phyloP scores from a whole-genome alignment of 2,329 filamentous ascomycete species.

The Botrytis galanthina region DNA sequence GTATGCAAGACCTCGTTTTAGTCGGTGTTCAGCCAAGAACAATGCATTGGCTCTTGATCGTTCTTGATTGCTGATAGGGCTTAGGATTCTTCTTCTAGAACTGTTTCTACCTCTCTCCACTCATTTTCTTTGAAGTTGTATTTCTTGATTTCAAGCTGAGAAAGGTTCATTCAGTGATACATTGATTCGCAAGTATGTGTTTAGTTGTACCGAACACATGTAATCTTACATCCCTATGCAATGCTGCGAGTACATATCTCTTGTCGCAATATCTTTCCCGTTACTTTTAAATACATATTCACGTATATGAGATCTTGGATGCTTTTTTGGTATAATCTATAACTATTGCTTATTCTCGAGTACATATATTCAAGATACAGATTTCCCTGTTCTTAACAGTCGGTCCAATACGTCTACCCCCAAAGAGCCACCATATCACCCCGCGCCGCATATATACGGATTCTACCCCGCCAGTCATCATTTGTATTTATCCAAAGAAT shows the following conservation, averaged over 20 bases:
- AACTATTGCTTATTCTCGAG: not conserved
- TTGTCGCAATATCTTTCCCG: not conserved
- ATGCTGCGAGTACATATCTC: not conserved
- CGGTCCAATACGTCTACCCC: not conserved
- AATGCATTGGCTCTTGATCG: constrained; percentile 13
- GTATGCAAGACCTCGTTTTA: not conserved
- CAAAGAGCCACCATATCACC: not conserved
- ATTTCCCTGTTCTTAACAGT: not conserved
- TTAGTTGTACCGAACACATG: not conserved
- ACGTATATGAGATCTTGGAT: too few species aligned
- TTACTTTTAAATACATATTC: not conserved
- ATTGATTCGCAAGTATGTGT: not conserved
- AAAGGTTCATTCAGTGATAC: not conserved
- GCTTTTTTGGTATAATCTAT: not conserved
- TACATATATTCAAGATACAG: not conserved
- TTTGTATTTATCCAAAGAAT: not conserved
- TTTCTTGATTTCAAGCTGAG: not conserved
- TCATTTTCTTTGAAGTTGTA: not conserved
- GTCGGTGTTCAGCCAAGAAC: not conserved
- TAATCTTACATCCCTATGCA: not conserved
- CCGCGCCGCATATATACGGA: not conserved
- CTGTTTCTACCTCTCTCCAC: not conserved
- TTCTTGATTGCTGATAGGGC: not conserved
- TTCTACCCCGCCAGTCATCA: constrained; percentile 8
- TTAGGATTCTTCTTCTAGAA: not conserved